Base-by-base conservation (phyloP, 768 basidiomycete species). In the Lentinula lateritia region DNA sequence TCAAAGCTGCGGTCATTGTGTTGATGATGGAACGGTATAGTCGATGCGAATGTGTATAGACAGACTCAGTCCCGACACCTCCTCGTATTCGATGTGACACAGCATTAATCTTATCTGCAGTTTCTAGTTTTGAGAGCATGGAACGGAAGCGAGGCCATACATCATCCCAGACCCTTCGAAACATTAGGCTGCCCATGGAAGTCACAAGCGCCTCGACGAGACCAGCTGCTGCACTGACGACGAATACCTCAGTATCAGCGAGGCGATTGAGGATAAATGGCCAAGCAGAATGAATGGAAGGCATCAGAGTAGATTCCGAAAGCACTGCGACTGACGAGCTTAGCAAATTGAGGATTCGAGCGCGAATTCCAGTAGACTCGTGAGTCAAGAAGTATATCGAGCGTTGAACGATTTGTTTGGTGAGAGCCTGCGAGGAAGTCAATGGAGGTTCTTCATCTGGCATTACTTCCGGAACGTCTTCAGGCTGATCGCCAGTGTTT, bases 331-430 rank as follows among this genome's bases (percentile, higher is more conserved):
- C 84, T 1, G 95, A 86, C 1, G 86, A 83, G 12, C 83, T 76
- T 43, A 99, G 76, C 13, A 99, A 79, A 2, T 79, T 74, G 54
- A 98, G 79, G 50, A 98, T 92, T 18, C 88, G 85, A 2, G 91
- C 85, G 9, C 95, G 91, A 62, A 98, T 89, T 66, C 87, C 80
- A 0, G 95, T 83, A 9, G 95, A 95, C 6, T 84, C 78, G 66
- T 99, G 96, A 0, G 96, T 93, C 32, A 98, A 82, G 76, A 97
- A 97, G 73, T 88, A 93, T 12, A 93, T 72, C 0, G 93, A 93
- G 55, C 95, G 89, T 6, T 86, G 81, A 43, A 98, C 85, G 62
- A 99, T 97, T 66, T 93, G 88, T 56, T 86, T 86, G 12, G 91
- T 90, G 55, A 98, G 78, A 16, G 76, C 69, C 68, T 98, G 94